A percentile compares a stretch with the other conserved stretches of the same genome.
These are phyloP conservation scores for Uromyces viciae-fabae DNA, from an alignment of 1,284 basidiomycete genomes.

Conservation along the genomic window DNA sequence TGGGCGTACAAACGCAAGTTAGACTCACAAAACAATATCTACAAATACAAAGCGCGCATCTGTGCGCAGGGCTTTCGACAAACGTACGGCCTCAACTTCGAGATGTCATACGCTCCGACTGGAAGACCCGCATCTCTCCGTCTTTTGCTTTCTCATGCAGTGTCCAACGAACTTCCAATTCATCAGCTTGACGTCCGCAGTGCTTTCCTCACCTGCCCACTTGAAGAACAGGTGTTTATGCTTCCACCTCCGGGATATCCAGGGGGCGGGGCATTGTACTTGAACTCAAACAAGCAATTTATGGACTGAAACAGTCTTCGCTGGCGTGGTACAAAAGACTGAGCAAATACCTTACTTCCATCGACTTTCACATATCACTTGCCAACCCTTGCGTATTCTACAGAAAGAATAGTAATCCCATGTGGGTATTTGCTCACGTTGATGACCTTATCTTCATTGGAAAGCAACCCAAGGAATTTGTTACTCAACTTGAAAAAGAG, in stretches of 20 bases:
- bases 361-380: not conserved
- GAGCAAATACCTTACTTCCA: not conserved
- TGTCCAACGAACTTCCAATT: not conserved
- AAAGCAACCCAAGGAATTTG: not conserved
- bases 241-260: not conserved
- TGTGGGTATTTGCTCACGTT: not conserved
- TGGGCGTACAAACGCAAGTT: not conserved
- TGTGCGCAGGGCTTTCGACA: constrained; percentile 11
- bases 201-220: not conserved
- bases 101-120: not conserved
- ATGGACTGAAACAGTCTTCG: not conserved
- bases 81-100: not conserved
- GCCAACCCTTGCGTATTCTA: not conserved
- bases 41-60: not conserved
- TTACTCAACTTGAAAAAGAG: not conserved
- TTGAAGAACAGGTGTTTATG: not conserved
- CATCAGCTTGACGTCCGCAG: constrained; percentile 8
- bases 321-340: not conserved
- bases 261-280: not conserved
- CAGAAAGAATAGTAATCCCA: too few species aligned
- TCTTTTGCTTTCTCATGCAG: not conserved
- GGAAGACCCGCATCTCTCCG: not conserved
- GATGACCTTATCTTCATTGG: not conserved
- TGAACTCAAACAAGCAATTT: not conserved
- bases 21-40: not conserved